Evolutionary conservation across 371 early-diverging fungal genomes (phyloP).

Genomic region (Parasitella parasitica): DNA sequence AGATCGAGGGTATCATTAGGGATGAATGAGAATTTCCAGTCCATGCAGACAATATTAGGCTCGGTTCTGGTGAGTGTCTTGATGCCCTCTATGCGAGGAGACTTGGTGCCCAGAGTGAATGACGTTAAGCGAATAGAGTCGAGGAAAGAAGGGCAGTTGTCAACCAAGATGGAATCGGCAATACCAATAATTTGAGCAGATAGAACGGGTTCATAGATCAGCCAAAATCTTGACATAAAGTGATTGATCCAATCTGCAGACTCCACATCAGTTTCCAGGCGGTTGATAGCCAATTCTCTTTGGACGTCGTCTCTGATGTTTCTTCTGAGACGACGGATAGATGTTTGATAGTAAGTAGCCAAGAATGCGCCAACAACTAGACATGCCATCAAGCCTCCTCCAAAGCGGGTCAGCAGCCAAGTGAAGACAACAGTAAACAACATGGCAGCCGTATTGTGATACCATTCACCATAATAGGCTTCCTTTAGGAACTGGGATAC

Average conservation of each 20-base stretch:
- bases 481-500: constrained; percentile 33
- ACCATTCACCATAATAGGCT: constrained; percentile 42
- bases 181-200: constrained; percentile 77
- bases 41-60: constrained; percentile 74
- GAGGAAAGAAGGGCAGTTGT: constrained; percentile 88
- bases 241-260: constrained; percentile 98
- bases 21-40: constrained; percentile 87
- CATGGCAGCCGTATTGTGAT: constrained; percentile 37
- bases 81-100: constrained; percentile 94
- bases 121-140: constrained; percentile 89
- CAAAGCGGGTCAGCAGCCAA: constrained; percentile 34
- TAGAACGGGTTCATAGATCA: constrained; percentile 91
- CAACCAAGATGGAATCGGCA: constrained; percentile 76
- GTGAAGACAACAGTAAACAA: constrained; percentile 34
- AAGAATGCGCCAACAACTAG: constrained; percentile 48
- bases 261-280: constrained; percentile 70
- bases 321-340: constrained; percentile 70
- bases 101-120: constrained; percentile 96
- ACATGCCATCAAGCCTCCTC: constrained; percentile 38
- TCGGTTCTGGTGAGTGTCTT: constrained; percentile 79
- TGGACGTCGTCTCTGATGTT: constrained; percentile 72
- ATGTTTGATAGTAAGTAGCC: constrained; percentile 77
- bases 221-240: constrained; percentile 86
- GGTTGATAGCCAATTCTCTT: constrained; percentile 58
- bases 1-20: constrained; percentile 81